Base-by-base conservation (phyloP, 805 yeast genomes). In the Blastobotrys parvus region DNA sequence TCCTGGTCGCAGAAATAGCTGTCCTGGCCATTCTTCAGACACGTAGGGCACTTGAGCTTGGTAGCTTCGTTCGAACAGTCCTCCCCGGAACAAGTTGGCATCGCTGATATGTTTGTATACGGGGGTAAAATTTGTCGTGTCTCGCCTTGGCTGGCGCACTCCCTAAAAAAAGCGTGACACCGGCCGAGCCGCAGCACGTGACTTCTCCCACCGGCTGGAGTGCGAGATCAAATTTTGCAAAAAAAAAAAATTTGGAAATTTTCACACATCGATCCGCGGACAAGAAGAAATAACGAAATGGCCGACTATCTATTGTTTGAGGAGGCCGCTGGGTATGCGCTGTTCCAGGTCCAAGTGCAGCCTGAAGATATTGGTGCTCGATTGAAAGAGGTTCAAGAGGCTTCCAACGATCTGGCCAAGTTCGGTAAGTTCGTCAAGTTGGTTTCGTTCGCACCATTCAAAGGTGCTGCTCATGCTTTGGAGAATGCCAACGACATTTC, bases 401-500 rank as follows among this genome's bases (percentile, higher is more conserved):
- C 95, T 47, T 75, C 87, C 48, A 80, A 74, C 55, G 97, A 92
- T 59, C 76, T 92, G 53, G 81, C 80, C 50, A 75, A 79, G 62
- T 89, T 92, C 63, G 84, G 95, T 58, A 92, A 92, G 70, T 72
- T 90, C 72, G 80, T 92, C 55, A 95, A 89, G 67, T 76, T 92
- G 45, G 94, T 86, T 21, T 84, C 95, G 13, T 92, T 92, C 69
- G 95, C 96, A 47, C 98, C 98, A 40, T 92, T 92, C 77, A 89
- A 92, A 69, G 97, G 97, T 59, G 98, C 98, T 48, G 97, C 98
- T 42, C 97, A 92, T 68, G 98, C 98, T 48, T 77, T 92, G 60
- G 97, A 90, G 68, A 92, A 92, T 63, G 97, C 97, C 55, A 92
- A 92, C 63, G 97, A 92, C 63, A 83, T 92, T 56, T 85, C 95